Conservation (phyloP, 2,329 filamentous ascomycete species). For the Colletotrichum eremochloae region DNA sequence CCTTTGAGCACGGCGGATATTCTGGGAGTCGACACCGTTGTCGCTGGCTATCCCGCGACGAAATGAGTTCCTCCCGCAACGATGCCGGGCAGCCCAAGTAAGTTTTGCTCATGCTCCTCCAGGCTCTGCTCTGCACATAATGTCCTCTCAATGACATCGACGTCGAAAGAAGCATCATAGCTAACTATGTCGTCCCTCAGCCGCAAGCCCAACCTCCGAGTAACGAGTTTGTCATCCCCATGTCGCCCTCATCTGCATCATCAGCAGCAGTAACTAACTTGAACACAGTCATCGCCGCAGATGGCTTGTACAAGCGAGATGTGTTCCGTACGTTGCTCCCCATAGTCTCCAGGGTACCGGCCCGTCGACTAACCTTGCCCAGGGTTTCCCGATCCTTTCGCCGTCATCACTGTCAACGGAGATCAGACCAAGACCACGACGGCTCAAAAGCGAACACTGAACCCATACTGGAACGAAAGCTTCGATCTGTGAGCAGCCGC, state of each 20-base stretch:
- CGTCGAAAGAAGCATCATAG: background rate
- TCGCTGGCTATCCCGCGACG: slow-evolving; percentile 42
- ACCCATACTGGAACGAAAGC: slow-evolving; percentile 99
- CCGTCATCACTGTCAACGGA: slow-evolving; percentile 95
- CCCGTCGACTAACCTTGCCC: slow-evolving; percentile 46
- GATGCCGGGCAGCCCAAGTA: slow-evolving; percentile 55
- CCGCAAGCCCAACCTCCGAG: slow-evolving; percentile 88
- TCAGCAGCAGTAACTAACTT: slow-evolving; percentile 53
- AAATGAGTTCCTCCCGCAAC: slow-evolving; percentile 48
- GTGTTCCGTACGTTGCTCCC: slow-evolving; percentile 84
- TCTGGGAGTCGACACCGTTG: slow-evolving; percentile 40
- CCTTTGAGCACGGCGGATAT: slow-evolving; percentile 31
- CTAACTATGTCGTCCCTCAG: slow-evolving; percentile 30
- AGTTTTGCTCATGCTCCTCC: slow-evolving; percentile 41
- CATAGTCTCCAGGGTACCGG: background rate
- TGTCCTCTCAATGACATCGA: background rate
- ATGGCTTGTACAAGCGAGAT: slow-evolving; percentile 99
- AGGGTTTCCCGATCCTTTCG: slow-evolving; percentile 99
- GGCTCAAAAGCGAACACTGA: slow-evolving; percentile 96
- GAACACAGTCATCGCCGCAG: slow-evolving; percentile 90
- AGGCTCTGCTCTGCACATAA: background rate
- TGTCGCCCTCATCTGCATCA: slow-evolving; percentile 39
- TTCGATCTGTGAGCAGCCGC: slow-evolving; percentile 87
- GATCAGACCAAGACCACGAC: slow-evolving; percentile 99
- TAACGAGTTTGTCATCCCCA: slow-evolving; percentile 80